Evolutionary conservation across 169 alveolate genomes (phyloP).

Genomic region (Perkinsus olseni): DNA sequence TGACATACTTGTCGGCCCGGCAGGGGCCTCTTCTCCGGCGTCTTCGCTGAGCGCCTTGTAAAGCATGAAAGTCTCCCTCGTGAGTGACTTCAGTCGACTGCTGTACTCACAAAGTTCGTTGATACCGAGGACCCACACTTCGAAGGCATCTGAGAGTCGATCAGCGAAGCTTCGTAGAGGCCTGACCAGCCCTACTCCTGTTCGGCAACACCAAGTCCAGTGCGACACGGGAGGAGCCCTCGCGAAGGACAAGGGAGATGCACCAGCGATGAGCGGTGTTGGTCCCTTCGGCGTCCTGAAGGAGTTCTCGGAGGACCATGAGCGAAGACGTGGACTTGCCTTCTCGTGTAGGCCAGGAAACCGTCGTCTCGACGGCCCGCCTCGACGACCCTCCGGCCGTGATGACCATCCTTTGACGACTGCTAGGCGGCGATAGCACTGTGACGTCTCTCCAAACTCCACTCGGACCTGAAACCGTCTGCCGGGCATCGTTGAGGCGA

Average conservation of each 20-base stretch:
- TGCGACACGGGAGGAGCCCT: not conserved
- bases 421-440: not conserved
- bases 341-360: not conserved
- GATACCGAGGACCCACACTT: not conserved
- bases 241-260: not conserved
- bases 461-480: not conserved
- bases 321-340: not conserved
- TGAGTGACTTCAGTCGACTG: not conserved
- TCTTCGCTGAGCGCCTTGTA: not conserved
- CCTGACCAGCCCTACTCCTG: not conserved
- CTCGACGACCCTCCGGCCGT: not conserved
- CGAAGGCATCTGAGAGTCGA: not conserved
- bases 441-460: not conserved
- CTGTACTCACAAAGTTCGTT: not conserved
- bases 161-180: not conserved
- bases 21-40: no score
- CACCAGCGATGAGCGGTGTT: not conserved
- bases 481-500: not conserved
- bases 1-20: not conserved
- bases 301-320: no score
- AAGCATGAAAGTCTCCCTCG: not conserved
- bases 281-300: not conserved
- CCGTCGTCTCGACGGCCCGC: not conserved
- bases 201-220: not conserved
- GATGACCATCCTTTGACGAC: not conserved